Base-by-base conservation (phyloP, 2,329 filamentous ascomycete genomes). In the Chrysoporthe puriensis region DNA sequence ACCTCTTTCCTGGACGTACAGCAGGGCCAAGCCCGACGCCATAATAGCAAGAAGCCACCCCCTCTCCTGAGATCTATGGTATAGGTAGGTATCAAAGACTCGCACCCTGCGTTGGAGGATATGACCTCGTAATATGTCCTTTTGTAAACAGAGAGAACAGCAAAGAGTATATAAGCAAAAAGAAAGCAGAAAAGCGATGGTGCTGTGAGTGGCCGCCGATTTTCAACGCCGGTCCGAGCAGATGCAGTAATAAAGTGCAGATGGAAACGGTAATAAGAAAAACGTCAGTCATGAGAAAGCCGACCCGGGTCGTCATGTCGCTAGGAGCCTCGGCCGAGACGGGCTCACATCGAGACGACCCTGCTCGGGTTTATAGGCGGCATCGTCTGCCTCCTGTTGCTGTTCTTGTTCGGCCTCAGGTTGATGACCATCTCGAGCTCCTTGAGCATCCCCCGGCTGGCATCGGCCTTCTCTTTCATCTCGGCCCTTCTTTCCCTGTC, bases 341-440 rank as follows among this genome's bases (percentile, higher is more conserved):
- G 42, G 56, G 18, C 50, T 69, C 54, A 84, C 79, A 84, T 77
- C 40, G 82, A 84, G 44, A 82, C 76, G 63, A 81, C 76, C 52
- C 81, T 79, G 60, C 75, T 72, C 18, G 70, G 76, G 50, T 75
- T 73, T 11, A 70, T 76, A 26, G 74, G 71, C 18, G 74, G 74
- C 69, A 71, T 75, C 69, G 81, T 82, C 44, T 76, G 73, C 56
- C 81, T 78, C 62, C 72, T 78, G 32, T 65, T 42, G 70, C 75
- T 76, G 54, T 72, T 71, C 66, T 74, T 76, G 43, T 58, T 60
- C 7, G 83, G 83, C 36, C 83, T 78, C 44, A 83, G 79, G 75
- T 83, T 87, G 77, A 98, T 96, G 69, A 99, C 88, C 71, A 92
- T 95, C 81, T 97, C 93, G 68, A 99, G 84, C 80, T 99, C 96